These are phyloP conservation scores for Coemansia sp. DNA, from an alignment of 192 early-diverging fungal species.

Conservation along the genomic window DNA sequence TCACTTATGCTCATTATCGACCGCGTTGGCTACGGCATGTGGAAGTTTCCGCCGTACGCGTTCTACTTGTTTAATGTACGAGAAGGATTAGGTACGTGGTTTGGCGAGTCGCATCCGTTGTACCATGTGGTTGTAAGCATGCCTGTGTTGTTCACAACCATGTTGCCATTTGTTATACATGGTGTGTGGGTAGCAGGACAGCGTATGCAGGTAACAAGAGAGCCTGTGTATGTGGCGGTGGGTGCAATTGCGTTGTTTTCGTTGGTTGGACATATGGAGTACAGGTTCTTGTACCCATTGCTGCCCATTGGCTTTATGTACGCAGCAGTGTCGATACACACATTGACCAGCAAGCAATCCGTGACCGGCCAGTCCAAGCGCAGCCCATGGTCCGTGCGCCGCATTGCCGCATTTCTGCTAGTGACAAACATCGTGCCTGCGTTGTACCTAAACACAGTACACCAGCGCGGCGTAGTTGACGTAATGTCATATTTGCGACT, in stretches of 20 bases:
- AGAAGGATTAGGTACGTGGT: constrained; percentile 80
- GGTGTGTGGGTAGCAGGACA: constrained; percentile 50
- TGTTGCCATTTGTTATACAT: constrained; percentile 66
- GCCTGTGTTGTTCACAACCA: constrained; percentile 73
- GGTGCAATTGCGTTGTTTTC: constrained; percentile 68
- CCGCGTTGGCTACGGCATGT: constrained; percentile 64
- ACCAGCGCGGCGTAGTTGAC: constrained; percentile 93
- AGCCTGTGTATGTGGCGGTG: constrained; percentile 46
- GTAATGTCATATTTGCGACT: constrained; percentile 72
- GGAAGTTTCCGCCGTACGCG: constrained; percentile 71
- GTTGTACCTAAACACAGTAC: constrained; percentile 71
- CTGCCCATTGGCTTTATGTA: constrained; percentile 64
- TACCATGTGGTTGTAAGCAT: constrained; percentile 87
- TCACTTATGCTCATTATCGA: constrained; percentile 61
- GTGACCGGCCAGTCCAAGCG: neutral
- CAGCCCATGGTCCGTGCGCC: constrained; percentile 5
- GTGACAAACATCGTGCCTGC: constrained; percentile 66
- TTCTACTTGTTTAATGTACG: constrained; percentile 85
- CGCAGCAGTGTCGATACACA: constrained; percentile 52
- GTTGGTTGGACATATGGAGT: constrained; percentile 87
- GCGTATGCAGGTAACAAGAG: neutral
- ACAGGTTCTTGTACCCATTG: constrained; percentile 88
- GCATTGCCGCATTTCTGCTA: constrained; percentile 47
- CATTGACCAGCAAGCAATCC: constrained; percentile 18
- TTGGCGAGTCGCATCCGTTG: constrained; percentile 87